A percentile compares a stretch with the other conserved stretches of the same genome.
phyloP scores from a whole-genome alignment of 331 rosid species.

The Quercus tomentella region DNA sequence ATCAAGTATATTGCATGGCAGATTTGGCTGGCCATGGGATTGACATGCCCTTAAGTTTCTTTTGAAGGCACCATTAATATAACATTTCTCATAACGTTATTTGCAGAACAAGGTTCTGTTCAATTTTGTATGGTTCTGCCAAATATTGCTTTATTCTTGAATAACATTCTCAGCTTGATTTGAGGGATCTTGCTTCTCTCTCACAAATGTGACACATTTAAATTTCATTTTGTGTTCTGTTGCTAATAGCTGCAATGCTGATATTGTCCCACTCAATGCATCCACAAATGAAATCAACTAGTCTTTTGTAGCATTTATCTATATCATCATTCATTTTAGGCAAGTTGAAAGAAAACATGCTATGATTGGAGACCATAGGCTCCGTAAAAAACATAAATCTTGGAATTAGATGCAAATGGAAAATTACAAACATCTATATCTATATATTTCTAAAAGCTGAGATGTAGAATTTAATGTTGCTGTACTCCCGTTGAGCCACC shows the following conservation, averaged over 20 bases:
- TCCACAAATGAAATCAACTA: background rate
- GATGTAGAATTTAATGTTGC: too few species aligned
- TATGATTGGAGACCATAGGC: background rate
- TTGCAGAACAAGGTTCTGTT: background rate
- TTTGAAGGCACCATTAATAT: background rate
- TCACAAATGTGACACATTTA: background rate
- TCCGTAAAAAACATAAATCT: background rate
- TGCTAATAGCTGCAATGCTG: background rate
- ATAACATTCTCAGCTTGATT: background rate
- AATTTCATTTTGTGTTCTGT: background rate
- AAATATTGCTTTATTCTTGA: background rate
- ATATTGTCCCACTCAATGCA: background rate
- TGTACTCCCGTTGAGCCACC: too few species aligned
- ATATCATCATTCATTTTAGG: background rate
- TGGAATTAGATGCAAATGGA: background rate
- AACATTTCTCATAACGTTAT: background rate
- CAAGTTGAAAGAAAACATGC: background rate
- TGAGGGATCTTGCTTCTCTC: background rate
- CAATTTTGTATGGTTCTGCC: background rate
- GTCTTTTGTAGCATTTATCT: background rate
- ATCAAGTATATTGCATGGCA: background rate
- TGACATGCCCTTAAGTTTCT: background rate
- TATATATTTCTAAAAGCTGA: too few species aligned
- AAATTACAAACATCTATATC: background rate
- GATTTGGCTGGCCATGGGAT: background rate